phyloP scores from a whole-genome alignment of 1,139 yeast genomes.

The Nematodospora anomalae region DNA sequence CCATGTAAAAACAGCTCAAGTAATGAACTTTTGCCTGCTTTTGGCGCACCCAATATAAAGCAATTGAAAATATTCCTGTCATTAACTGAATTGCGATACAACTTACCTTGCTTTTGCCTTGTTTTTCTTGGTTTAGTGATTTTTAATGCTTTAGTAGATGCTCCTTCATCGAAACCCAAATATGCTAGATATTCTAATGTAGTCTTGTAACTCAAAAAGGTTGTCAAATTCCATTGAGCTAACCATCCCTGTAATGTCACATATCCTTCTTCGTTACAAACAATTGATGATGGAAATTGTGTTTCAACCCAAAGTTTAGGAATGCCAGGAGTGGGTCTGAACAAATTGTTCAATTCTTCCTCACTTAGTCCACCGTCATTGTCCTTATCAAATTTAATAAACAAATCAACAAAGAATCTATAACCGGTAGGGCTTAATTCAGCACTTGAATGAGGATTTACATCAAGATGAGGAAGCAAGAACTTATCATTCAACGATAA shows the following conservation, averaged over 20 bases:
- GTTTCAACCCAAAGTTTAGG: slow-evolving; percentile 85
- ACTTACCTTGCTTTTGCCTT: slow-evolving; percentile 61
- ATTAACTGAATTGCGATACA: slow-evolving; percentile 65
- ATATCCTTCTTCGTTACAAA: slow-evolving; percentile 83
- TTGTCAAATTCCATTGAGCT: slow-evolving; percentile 97
- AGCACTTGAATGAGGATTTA: slow-evolving; percentile 75
- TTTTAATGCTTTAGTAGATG: slow-evolving; percentile 61
- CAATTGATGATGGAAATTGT: slow-evolving; percentile 83
- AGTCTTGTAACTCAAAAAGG: slow-evolving; percentile 77
- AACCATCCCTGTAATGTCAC: slow-evolving; percentile 97
- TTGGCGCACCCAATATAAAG: slow-evolving; percentile 79
- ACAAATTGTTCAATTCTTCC: slow-evolving; percentile 62
- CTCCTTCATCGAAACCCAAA: slow-evolving; percentile 73
- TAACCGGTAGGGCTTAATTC: slow-evolving; percentile 95
- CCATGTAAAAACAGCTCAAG: slow-evolving; percentile 80
- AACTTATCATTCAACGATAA: slow-evolving; percentile 78
- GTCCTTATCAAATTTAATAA: slow-evolving; percentile 83
- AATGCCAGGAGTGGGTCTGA: slow-evolving; percentile 88
- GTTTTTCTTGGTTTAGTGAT: slow-evolving; percentile 78
- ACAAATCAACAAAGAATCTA: slow-evolving; percentile 84
- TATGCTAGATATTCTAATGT: slow-evolving; percentile 87
- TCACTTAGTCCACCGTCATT: slow-evolving; percentile 93
- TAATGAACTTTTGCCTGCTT: slow-evolving; percentile 82
- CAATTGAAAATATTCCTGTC: slow-evolving; percentile 93
- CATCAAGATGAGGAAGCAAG: slow-evolving; percentile 75